Percentiles rank a stretch among this genome's conserved stretches.
Conservation (phyloP, 2,329 filamentous ascomycete species). For the Aspergillus carbonarius region DNA sequence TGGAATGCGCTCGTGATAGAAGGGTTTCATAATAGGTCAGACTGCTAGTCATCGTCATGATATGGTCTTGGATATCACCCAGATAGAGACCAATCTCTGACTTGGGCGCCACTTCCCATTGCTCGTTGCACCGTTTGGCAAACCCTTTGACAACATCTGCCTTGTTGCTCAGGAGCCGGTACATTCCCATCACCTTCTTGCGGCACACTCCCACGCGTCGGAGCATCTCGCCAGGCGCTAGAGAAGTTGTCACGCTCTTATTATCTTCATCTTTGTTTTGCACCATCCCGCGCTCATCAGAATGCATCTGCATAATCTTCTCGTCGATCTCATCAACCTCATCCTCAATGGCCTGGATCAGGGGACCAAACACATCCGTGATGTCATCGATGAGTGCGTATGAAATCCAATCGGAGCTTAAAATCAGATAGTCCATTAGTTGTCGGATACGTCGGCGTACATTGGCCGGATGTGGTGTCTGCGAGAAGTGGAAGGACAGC, state of each 20-base stretch:
- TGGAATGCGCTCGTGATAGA: conserved; percentile 84
- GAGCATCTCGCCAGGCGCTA: conserved; percentile 75
- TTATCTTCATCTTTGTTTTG: conserved; percentile 38
- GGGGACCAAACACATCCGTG: conserved; percentile 88
- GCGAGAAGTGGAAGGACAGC: conserved; percentile 94
- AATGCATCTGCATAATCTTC: conserved; percentile 79
- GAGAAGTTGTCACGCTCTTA: conserved; percentile 34
- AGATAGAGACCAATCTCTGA: conserved; percentile 97
- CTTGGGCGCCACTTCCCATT: conserved; percentile 92
- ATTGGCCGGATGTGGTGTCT: conserved; percentile 93
- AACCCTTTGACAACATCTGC: conserved; percentile 99
- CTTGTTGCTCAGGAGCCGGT: conserved; percentile 90
- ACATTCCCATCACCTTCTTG: conserved; percentile 96
- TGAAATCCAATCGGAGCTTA: conserved; percentile 96
- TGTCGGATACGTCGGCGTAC: conserved; percentile 91
- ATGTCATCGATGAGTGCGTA: conserved; percentile 99
- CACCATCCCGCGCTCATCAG: conserved; percentile 43
- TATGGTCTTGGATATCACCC: conserved; percentile 98
- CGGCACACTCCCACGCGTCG: conserved; percentile 88
- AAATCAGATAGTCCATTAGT: conserved; percentile 85
- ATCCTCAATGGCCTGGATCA: conserved; percentile 90
- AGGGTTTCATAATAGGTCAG: conserved; percentile 95
- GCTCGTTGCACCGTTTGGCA: conserved; percentile 95
- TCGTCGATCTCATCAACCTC: conserved; percentile 98
- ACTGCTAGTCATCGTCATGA: conserved; percentile 97